Percentiles rank a stretch among this genome's conserved stretches.
Evolutionary conservation across 2,329 filamentous ascomycete genomes (phyloP).

Genomic region (Davidsoniella eucalypti): DNA sequence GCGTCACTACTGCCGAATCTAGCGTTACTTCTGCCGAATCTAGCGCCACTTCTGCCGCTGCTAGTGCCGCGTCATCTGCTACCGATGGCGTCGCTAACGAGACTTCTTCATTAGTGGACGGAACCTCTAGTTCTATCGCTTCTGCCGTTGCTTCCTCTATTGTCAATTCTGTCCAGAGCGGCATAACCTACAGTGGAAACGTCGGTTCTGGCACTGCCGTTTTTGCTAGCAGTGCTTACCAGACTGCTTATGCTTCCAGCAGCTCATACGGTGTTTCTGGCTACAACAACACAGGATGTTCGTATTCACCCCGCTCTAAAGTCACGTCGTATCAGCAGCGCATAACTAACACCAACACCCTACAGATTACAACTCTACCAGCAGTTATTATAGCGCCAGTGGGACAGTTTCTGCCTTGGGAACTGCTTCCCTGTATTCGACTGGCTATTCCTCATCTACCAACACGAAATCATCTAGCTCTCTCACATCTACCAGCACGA

Average conservation of each 20-base stretch:
- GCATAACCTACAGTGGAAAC: slow-evolving; percentile 4
- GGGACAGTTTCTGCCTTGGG: background rate
- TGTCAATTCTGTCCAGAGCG: slow-evolving; percentile 2
- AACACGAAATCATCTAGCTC: too few species aligned
- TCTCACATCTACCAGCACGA: background rate
- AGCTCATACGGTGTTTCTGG: background rate
- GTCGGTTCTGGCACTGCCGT: background rate
- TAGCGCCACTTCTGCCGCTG: background rate
- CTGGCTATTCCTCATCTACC: too few species aligned
- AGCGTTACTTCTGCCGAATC: background rate
- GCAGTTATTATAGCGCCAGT: background rate
- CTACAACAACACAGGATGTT: slow-evolving; percentile 3
- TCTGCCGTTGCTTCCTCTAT: background rate
- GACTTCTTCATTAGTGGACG: background rate
- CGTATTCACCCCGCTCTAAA: background rate
- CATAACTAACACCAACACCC: background rate
- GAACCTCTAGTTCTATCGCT: background rate
- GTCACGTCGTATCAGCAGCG: background rate
- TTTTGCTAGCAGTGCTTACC: background rate
- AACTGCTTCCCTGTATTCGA: too few species aligned
- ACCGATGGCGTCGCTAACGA: slow-evolving; percentile 9
- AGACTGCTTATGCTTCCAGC: slow-evolving; percentile 4
- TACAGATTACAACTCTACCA: background rate
- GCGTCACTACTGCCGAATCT: background rate
- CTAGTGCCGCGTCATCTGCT: background rate